phyloP scores from a whole-genome alignment of 2,329 filamentous ascomycete genomes.

The Paraphoma chrysanthemicola region DNA sequence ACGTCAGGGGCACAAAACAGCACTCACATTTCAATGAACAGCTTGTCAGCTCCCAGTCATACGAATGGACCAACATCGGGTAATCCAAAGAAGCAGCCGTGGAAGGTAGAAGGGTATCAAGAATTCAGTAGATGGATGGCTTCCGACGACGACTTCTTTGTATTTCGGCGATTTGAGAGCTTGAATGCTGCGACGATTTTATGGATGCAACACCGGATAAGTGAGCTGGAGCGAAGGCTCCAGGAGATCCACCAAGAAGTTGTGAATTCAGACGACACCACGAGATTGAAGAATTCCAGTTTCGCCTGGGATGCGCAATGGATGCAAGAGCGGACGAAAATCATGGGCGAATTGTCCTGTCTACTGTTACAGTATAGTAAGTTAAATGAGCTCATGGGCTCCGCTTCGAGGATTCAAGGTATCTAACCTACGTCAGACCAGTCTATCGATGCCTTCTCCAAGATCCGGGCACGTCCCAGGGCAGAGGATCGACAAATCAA shows the following conservation, averaged over 20 bases:
- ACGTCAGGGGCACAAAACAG: neutral
- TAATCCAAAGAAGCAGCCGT: slow-evolving; percentile 1
- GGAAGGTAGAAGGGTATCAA: slow-evolving; percentile 37
- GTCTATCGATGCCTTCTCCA: slow-evolving; percentile 25
- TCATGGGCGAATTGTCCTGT: slow-evolving; percentile 22
- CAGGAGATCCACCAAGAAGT: slow-evolving; percentile 12
- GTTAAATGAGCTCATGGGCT: neutral
- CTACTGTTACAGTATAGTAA: slow-evolving; percentile 26
- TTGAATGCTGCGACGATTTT: slow-evolving; percentile 33
- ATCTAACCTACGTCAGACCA: slow-evolving; percentile 14
- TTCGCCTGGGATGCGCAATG: slow-evolving; percentile 20
- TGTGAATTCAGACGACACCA: neutral
- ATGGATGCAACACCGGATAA: slow-evolving; percentile 31
- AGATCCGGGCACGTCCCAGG: slow-evolving; percentile 15
- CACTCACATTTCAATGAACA: neutral
- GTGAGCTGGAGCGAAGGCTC: slow-evolving; percentile 17
- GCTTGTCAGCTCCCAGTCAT: neutral
- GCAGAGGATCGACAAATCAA: slow-evolving; percentile 18
- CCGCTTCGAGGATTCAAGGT: too few species aligned
- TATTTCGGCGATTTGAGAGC: slow-evolving; percentile 33
- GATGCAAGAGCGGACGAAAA: slow-evolving; percentile 7
- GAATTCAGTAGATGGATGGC: slow-evolving; percentile 36
- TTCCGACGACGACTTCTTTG: slow-evolving; percentile 39
- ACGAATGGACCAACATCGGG: neutral
- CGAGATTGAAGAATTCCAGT: slow-evolving; percentile 14